Evolutionary conservation across 371 early-diverging fungal species (phyloP).

Genomic region (Circinella minor): DNA sequence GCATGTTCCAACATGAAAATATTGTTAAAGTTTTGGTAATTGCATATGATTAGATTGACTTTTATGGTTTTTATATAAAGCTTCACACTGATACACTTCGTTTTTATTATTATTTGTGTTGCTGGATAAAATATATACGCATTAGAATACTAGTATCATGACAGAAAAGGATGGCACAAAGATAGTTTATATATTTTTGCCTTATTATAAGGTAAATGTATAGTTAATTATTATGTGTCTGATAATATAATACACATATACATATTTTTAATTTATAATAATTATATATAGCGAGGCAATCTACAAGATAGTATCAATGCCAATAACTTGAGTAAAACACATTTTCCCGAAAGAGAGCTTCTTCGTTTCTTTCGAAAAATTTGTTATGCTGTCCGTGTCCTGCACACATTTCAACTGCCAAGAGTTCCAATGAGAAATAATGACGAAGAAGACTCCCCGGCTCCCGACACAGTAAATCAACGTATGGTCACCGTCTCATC

Average conservation of each 20-base stretch:
- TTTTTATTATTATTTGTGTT: not conserved
- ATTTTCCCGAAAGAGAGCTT: conserved; percentile 63
- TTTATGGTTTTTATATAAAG: not conserved
- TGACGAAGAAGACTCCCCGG: conserved; percentile 19
- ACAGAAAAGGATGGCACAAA: conserved; percentile 62
- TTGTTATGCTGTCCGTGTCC: conserved; percentile 61
- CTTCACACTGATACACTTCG: too few species aligned
- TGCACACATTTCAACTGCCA: conserved; percentile 64
- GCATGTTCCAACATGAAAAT: conserved; percentile 66
- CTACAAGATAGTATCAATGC: conserved; percentile 64
- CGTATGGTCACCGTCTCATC: conserved; percentile 3
- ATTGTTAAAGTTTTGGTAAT: conserved; percentile 70
- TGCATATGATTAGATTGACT: not conserved
- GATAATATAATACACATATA: not conserved
- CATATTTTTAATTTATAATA: not conserved
- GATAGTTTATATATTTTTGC: conserved; percentile 66
- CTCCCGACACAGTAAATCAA: not conserved
- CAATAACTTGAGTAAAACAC: conserved; percentile 54
- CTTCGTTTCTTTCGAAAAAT: conserved; percentile 63
- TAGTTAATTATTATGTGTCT: not conserved
- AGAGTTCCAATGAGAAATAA: conserved; percentile 42
- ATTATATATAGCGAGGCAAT: conserved; percentile 46
- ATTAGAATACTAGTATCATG: conserved; percentile 58
- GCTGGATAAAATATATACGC: not conserved
- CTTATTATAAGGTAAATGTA: conserved; percentile 59